A percentile compares a stretch with the other conserved stretches of the same genome.
Evolutionary conservation across 2,329 filamentous ascomycete species (phyloP).

Genomic region (Hymenoscyphus repandus): DNA sequence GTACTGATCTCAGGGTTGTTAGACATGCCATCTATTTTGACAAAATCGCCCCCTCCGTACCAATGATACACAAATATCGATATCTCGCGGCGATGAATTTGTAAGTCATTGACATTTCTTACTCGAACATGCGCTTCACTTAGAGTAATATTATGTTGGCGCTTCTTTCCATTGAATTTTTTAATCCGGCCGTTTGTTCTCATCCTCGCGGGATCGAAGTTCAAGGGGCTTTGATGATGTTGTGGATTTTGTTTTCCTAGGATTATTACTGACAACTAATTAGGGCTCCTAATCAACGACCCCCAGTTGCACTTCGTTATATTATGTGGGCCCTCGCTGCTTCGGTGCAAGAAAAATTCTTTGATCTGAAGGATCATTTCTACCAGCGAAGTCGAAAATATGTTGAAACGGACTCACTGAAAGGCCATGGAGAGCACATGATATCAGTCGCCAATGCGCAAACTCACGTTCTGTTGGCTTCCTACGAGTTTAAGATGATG

Average conservation of each 20-base stretch:
- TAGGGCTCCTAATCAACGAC: constrained; percentile 74
- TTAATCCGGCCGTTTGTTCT: too few species aligned
- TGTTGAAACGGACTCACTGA: constrained; percentile 82
- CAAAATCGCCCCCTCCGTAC: constrained; percentile 78
- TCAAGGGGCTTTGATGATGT: background rate
- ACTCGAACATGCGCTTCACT: background rate
- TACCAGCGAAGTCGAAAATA: constrained; percentile 89
- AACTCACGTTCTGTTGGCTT: constrained; percentile 71
- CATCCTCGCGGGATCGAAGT: too few species aligned
- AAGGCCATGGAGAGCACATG: constrained; percentile 83
- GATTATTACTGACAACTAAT: background rate
- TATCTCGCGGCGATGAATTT: constrained; percentile 87
- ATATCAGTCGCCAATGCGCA: constrained; percentile 84
- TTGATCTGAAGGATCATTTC: constrained; percentile 76
- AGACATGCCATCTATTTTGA: constrained; percentile 84
- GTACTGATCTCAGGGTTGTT: constrained; percentile 15
- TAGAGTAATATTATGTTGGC: too few species aligned
- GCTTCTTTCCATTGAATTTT: too few species aligned
- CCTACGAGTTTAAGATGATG: constrained; percentile 96
- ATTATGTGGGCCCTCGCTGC: constrained; percentile 96
- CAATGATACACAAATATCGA: constrained; percentile 84
- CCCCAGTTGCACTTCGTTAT: constrained; percentile 84
- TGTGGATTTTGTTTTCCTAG: constrained; percentile 8
- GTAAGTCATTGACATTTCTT: constrained; percentile 34
- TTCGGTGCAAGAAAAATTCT: constrained; percentile 75